phyloP scores from a whole-genome alignment of 1,284 basidiomycete species.

The Malassezia slooffiae region DNA sequence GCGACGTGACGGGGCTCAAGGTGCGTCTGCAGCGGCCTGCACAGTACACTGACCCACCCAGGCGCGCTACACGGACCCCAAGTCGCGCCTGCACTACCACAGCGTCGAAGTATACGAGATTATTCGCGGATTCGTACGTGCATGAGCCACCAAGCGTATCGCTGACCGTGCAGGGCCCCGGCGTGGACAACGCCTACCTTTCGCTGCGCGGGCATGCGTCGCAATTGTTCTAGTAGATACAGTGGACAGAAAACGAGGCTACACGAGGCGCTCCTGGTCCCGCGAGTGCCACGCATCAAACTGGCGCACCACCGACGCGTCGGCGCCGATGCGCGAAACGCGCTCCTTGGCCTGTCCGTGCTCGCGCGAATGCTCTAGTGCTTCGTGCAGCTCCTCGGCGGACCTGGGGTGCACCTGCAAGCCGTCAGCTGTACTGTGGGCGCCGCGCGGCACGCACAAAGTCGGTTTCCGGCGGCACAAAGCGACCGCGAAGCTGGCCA shows the following conservation, averaged over 20 bases:
- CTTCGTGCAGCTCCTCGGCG: constrained; percentile 3
- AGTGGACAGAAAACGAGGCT: neutral
- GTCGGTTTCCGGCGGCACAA: constrained; percentile 9
- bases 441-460: constrained; percentile 8
- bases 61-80: constrained; percentile 75
- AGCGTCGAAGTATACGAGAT: constrained; percentile 75
- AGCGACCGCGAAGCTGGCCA: constrained; percentile 10
- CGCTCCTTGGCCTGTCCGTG: too few relatives aligned
- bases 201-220: constrained; percentile 36
- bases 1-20: constrained; percentile 75
- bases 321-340: too few relatives aligned
- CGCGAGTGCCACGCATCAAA: neutral
- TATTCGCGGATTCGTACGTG: constrained; percentile 62
- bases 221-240: constrained; percentile 24
- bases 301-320: neutral
- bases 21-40: constrained; percentile 48
- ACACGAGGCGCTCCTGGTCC: constrained; percentile 9
- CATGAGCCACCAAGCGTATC: neutral
- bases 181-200: constrained; percentile 40
- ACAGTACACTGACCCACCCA: constrained; percentile 33
- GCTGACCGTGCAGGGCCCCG: constrained; percentile 22
- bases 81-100: constrained; percentile 67
- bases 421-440: too few relatives aligned
- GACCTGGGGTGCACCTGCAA: constrained; percentile 4
- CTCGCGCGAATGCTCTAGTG: neutral